Percentiles rank a stretch among this genome's conserved stretches.
Conservation (phyloP, 192 early-diverging fungal genomes). For the Rhizophagus sp. region DNA sequence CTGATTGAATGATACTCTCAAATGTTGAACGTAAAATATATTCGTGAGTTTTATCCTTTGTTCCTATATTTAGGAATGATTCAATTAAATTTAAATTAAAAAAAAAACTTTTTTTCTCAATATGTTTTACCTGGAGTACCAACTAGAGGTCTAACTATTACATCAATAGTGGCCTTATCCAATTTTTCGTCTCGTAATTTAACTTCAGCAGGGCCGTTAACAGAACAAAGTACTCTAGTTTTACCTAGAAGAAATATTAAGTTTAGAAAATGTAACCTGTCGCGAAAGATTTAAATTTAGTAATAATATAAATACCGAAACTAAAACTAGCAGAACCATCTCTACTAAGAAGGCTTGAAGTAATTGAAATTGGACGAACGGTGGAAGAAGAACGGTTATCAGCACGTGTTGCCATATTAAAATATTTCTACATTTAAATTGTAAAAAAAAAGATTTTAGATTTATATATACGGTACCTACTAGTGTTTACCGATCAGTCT, state of each 20-base stretch:
- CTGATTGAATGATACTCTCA: conserved; percentile 72
- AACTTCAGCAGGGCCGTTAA: conserved; percentile 89
- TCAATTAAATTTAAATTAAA: neutral
- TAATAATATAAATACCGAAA: conserved; percentile 52
- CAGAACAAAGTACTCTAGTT: conserved; percentile 72
- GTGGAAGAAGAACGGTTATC: neutral
- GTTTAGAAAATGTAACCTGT: neutral
- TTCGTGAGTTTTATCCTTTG: conserved; percentile 78
- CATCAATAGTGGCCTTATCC: conserved; percentile 84
- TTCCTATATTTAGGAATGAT: conserved; percentile 36
- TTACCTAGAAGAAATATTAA: conserved; percentile 45
- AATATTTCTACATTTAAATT: too few species aligned
- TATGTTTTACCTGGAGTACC: conserved; percentile 52
- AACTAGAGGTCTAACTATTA: conserved; percentile 69
- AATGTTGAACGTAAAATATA: conserved; percentile 67
- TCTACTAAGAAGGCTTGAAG: conserved; percentile 67
- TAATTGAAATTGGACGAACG: conserved; percentile 70
- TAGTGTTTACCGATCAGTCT: too few species aligned
- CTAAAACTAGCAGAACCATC: conserved; percentile 89
- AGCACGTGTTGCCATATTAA: neutral
- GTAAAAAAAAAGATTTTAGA: too few species aligned
- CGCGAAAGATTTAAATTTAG: neutral
- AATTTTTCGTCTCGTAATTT: conserved; percentile 84
- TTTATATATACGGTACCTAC: too few species aligned
- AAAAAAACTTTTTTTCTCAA: neutral